phyloP scores from a whole-genome alignment of 352 stramenopile genomes.

The Globisporangium paddicum region DNA sequence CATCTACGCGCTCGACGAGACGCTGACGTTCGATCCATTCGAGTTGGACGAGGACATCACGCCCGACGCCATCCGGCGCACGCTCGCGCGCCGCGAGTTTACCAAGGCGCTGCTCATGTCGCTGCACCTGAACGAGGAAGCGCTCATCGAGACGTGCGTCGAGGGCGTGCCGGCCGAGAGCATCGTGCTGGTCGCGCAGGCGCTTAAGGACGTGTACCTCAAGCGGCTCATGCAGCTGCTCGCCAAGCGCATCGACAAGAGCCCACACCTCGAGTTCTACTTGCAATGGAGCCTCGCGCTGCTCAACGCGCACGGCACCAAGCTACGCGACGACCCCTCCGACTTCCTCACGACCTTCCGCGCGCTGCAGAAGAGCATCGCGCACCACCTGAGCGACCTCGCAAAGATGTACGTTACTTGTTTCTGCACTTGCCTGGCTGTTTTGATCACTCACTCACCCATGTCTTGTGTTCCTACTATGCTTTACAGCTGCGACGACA shows the following conservation, averaged over 20 bases:
- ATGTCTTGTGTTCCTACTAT: slow-evolving; percentile 11
- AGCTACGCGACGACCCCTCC: slow-evolving; percentile 69
- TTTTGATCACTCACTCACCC: slow-evolving; percentile 7
- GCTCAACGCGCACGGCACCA: slow-evolving; percentile 91
- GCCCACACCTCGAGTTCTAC: slow-evolving; percentile 97
- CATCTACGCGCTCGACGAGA: slow-evolving; percentile 96
- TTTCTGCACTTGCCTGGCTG: background rate
- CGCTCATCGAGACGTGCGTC: slow-evolving; percentile 89
- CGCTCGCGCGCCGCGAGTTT: slow-evolving; percentile 88
- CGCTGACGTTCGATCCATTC: slow-evolving; percentile 98
- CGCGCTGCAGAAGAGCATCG: slow-evolving; percentile 84
- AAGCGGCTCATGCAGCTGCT: slow-evolving; percentile 92
- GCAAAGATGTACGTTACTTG: slow-evolving; percentile 73
- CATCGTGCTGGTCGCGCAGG: slow-evolving; percentile 89
- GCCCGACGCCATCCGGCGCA: slow-evolving; percentile 87
- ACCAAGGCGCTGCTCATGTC: slow-evolving; percentile 94
- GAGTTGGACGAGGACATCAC: slow-evolving; percentile 98
- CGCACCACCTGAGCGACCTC: slow-evolving; percentile 79
- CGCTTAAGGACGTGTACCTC: slow-evolving; percentile 90
- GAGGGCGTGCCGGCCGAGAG: slow-evolving; percentile 87
- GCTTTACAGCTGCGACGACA: slow-evolving; percentile 75
- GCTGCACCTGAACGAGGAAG: slow-evolving; percentile 96
- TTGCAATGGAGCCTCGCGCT: slow-evolving; percentile 94
- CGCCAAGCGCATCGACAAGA: slow-evolving; percentile 89
- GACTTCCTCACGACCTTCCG: slow-evolving; percentile 81